Conservation (phyloP, 495 filamentous ascomycete genomes). For the Hypoxylon fragiforme region DNA sequence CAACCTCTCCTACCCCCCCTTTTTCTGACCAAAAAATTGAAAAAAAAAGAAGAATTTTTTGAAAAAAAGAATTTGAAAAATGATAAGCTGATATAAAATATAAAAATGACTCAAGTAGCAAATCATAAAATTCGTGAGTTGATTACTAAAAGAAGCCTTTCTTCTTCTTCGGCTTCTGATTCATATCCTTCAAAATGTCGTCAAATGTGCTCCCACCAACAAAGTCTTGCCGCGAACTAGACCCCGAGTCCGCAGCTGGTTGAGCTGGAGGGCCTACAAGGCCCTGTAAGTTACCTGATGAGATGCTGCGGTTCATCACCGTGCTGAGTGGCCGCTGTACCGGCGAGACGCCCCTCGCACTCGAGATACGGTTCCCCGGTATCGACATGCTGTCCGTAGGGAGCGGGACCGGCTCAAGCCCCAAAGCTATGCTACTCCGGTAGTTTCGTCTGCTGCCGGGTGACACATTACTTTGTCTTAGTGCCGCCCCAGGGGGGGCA, state of each 20-base stretch:
- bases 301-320: conserved; percentile 34
- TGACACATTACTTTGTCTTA: conserved; percentile 39
- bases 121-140: conserved; percentile 22
- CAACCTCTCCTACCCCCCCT: no score
- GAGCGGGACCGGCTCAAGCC: conserved; percentile 48
- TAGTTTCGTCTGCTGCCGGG: conserved; percentile 37
- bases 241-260: conserved; percentile 19
- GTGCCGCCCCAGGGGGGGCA: conserved; percentile 38
- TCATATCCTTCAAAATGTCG: conserved; percentile 62
- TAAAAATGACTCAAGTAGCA: no score
- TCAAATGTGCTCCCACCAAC: conserved; percentile 62
- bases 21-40: no score
- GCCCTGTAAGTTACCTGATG: conserved; percentile 34
- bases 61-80: no score
- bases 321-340: conserved; percentile 35
- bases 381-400: conserved; percentile 18
- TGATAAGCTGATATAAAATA: no score
- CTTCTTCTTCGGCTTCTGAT: conserved; percentile 49
- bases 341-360: conserved; percentile 30
- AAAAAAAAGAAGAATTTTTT: no score
- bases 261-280: conserved; percentile 22
- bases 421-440: conserved; percentile 50
- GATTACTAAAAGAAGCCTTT: conserved; percentile 43
- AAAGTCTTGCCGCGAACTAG: conserved; percentile 45
- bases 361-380: conserved; percentile 29